Evolutionary conservation across 768 basidiomycete genomes (phyloP).

Genomic region (Rhizopogon vulgaris): DNA sequence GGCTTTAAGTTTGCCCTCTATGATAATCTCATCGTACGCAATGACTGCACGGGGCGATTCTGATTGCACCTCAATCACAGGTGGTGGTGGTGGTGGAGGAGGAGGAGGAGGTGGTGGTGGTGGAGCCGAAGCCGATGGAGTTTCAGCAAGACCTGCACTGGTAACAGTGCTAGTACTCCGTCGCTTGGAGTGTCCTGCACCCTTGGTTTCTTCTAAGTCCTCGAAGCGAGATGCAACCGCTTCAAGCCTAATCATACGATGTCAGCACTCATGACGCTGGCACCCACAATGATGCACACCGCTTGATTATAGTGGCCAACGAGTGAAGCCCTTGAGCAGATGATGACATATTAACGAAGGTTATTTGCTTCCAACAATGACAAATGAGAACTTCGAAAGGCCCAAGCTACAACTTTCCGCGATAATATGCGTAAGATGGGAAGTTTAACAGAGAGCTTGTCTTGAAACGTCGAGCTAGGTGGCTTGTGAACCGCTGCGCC

Average conservation of each 20-base stretch:
- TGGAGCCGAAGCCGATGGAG: constrained; percentile 24
- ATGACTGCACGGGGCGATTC: constrained; percentile 53
- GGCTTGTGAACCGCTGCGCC: background rate
- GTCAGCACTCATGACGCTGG: constrained; percentile 1
- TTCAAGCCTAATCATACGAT: constrained; percentile 54
- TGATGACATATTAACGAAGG: constrained; percentile 15
- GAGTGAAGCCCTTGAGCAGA: constrained; percentile 58
- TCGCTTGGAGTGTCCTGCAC: constrained; percentile 16
- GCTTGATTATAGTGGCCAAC: constrained; percentile 77
- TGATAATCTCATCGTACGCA: constrained; percentile 69
- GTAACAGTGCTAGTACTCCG: constrained; percentile 27
- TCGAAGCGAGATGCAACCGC: constrained; percentile 93
- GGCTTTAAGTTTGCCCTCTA: constrained; percentile 68
- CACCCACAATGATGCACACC: constrained; percentile 36
- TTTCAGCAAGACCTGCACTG: constrained; percentile 16
- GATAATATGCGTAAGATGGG: background rate
- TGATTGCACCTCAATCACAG: constrained; percentile 30
- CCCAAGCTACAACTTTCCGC: background rate
- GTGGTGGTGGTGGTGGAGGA: constrained; percentile 31
- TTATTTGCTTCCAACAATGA: background rate
- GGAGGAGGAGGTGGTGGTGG: constrained; percentile 26
- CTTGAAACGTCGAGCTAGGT: too few species aligned
- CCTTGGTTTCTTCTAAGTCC: constrained; percentile 65
- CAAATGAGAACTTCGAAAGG: background rate
- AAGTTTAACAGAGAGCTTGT: background rate